These are phyloP conservation scores for Verticillium longisporum DNA, from an alignment of 2,329 filamentous ascomycete genomes.

Conservation along the genomic window DNA sequence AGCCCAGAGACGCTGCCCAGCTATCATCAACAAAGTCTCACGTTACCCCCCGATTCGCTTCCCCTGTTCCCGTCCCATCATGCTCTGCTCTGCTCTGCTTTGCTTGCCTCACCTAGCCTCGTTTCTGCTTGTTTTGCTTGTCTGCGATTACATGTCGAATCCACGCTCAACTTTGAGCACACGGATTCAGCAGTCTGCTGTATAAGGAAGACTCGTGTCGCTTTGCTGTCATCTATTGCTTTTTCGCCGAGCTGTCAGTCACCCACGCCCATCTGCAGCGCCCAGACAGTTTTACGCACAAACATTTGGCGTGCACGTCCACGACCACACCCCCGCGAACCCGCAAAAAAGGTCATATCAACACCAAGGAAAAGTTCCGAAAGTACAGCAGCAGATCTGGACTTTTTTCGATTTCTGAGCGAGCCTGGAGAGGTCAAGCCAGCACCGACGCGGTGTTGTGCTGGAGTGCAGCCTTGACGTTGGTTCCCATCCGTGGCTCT, in stretches of 20 bases:
- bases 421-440: neutral
- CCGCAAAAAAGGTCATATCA: neutral
- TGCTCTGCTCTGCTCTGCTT: conserved; percentile 3
- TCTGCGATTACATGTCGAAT: neutral
- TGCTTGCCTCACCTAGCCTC: neutral
- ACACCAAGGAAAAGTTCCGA: neutral
- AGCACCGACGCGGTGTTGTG: neutral
- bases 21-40: conserved; percentile 1
- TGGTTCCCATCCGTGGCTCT: neutral
- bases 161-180: neutral
- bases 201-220: neutral
- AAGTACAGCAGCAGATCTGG: neutral
- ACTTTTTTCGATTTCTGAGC: neutral
- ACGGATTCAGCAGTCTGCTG: neutral
- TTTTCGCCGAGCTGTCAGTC: neutral
- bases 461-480: neutral
- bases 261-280: conserved; percentile 1
- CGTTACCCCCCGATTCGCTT: neutral
- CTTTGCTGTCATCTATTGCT: neutral
- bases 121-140: neutral
- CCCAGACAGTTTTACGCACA: conserved; percentile 1
- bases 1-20: neutral
- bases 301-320: conserved; percentile 1
- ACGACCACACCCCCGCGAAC: neutral
- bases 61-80: conserved; percentile 1